Conservation (phyloP, 305 asterid species). For the Ajuga reptans region DNA sequence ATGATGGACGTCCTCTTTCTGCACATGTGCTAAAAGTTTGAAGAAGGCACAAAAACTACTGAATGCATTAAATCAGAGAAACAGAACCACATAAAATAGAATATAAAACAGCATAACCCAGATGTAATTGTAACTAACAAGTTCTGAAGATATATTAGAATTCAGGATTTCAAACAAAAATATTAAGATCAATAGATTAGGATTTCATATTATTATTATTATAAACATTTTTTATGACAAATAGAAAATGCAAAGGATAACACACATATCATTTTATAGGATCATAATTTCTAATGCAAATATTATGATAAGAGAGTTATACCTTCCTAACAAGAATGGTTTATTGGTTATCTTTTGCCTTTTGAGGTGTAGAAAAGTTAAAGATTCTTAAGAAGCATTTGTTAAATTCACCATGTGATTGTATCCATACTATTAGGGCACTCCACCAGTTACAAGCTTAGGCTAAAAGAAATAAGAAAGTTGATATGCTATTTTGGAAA, state of each 20-base stretch:
- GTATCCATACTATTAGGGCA: no score
- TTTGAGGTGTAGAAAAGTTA: no score
- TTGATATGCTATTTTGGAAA: no score
- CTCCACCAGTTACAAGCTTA: no score
- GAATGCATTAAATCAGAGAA: background rate
- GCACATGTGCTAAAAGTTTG: slow-evolving; percentile 29
- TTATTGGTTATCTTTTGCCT: no score
- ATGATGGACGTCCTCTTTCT: slow-evolving; percentile 99
- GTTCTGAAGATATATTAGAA: background rate
- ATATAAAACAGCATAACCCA: background rate
- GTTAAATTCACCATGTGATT: no score
- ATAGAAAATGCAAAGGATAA: background rate
- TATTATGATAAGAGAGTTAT: background rate
- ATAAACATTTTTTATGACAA: no score
- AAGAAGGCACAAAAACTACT: slow-evolving; percentile 10
- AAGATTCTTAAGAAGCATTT: no score
- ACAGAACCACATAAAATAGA: slow-evolving; percentile 6
- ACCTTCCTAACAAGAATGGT: no score
- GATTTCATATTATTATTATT: background rate
- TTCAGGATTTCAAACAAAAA: background rate
- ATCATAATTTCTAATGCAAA: background rate
- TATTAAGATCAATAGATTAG: background rate
- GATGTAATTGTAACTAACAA: background rate
- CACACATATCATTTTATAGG: slow-evolving; percentile 3
- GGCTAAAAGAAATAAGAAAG: no score